Conservation (phyloP, 805 yeast genomes). For the Cyberlindnera subsufficiens region DNA sequence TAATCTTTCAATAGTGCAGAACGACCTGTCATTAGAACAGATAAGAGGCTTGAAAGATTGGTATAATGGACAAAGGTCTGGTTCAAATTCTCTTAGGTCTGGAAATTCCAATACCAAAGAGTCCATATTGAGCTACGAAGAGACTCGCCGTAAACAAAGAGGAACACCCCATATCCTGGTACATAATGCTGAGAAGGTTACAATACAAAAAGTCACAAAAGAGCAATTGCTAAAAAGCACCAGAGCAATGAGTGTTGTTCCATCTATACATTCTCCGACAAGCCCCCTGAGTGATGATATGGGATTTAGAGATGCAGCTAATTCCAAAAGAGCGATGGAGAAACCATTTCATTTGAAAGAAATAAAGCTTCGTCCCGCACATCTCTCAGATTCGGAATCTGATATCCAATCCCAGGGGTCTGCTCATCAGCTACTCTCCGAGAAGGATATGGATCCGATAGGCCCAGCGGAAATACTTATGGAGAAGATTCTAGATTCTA, state of each 20-base stretch:
- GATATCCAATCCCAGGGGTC: background rate
- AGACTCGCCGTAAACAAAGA: conserved; percentile 18
- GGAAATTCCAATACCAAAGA: conserved; percentile 3
- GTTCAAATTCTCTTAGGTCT: conserved; percentile 5
- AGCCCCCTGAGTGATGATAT: background rate
- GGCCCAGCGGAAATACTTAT: conserved; percentile 7
- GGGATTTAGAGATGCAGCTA: background rate
- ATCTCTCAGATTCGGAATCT: no score
- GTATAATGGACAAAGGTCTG: background rate
- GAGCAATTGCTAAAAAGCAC: background rate
- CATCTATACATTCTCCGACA: conserved; percentile 13
- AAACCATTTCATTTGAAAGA: no score
- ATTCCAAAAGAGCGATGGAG: no score
- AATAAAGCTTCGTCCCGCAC: no score
- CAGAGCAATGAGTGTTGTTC: conserved; percentile 4
- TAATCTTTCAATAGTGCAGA: background rate
- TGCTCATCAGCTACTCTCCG: background rate
- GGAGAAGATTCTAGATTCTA: conserved; percentile 16
- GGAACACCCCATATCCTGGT: conserved; percentile 18
- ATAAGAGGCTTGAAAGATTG: background rate
- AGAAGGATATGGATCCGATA: background rate
- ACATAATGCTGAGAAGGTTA: background rate
- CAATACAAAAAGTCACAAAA: background rate
- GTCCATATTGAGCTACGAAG: conserved; percentile 16
- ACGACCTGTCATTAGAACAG: conserved; percentile 1